Evolutionary conservation across 2,329 filamentous ascomycete species (phyloP), one percentile per base, ranked within the genome.

Genomic region (Dothidotthia symphoricarpi): DNA sequence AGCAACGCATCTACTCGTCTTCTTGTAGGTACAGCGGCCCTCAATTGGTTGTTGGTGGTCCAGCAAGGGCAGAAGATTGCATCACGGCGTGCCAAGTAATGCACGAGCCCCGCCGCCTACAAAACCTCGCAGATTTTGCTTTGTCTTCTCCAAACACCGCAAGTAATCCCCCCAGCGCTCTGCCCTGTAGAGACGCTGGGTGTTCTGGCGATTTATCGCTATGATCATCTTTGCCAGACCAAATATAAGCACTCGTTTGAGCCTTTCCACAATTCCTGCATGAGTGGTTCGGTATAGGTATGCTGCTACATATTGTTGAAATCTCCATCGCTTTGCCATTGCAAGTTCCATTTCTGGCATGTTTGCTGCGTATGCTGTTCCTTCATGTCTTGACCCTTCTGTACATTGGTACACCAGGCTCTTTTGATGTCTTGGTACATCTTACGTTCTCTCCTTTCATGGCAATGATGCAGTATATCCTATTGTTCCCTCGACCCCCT

Each of bases 241-340:
- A 46, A 54, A 49, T 32, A 41, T 19, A 9, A 50, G 59, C 61
- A 59, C 55, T 57, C 60, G 62, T 66, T 66, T 66, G 61, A 65
- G 60, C 55, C 60, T 49, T 47, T 55, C 47, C 50, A 51, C 56
- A 45, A 55, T 55, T 52, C 44, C 54, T 54, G 32, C 53, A 56
- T 57, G 55, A 56, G 53, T 52, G 51, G 49, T 39, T 36, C 50
- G 58, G 59, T 62, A 62, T 62, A 62, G 53, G 55, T 54, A 52
- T 41, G 55, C 52, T 52, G 57, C 55, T 46, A 63, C 57, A 61
- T 53, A 31, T 33, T 9, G 27, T 24, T 12, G n/a, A 33, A 19
- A 22, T 6, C 9, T 22, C 19, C 19, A 22, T 22, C 5, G 19
- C 19, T 5, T 22, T 22, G 19, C 9, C 5, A 9, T 6, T 22